A percentile compares a stretch with the other conserved stretches of the same genome.
Evolutionary conservation across 768 basidiomycete genomes (phyloP).

Genomic region (Suillus tomentosus): DNA sequence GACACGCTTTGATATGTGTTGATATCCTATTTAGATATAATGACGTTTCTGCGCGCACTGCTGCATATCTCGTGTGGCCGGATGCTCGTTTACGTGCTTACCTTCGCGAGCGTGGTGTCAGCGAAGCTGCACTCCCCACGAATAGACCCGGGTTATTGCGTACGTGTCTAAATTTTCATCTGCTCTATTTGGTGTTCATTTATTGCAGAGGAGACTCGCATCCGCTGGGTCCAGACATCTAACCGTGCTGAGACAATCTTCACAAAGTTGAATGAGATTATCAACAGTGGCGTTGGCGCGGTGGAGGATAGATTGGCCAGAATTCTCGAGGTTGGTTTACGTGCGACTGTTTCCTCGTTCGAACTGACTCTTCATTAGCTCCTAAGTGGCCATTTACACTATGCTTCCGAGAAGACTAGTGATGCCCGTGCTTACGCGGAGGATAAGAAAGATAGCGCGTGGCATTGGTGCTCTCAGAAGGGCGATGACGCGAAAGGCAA

Average conservation of each 20-base stretch:
- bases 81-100: slow-evolving; percentile 92
- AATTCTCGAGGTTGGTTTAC: slow-evolving; percentile 37
- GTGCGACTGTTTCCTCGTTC: neutral
- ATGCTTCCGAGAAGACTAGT: slow-evolving; percentile 31
- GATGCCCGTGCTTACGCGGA: slow-evolving; percentile 10
- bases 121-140: slow-evolving; percentile 67
- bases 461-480: slow-evolving; percentile 25
- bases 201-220: slow-evolving; percentile 68
- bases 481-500: slow-evolving; percentile 27
- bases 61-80: slow-evolving; percentile 85
- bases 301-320: slow-evolving; percentile 75
- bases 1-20: slow-evolving; percentile 1
- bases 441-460: slow-evolving; percentile 7
- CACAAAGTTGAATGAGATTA: slow-evolving; percentile 60
- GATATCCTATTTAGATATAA: slow-evolving; percentile 46
- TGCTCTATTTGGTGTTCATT: neutral
- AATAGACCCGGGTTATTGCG: slow-evolving; percentile 78
- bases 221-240: slow-evolving; percentile 74
- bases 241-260: slow-evolving; percentile 59
- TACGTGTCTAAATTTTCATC: slow-evolving; percentile 28
- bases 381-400: slow-evolving; percentile 41
- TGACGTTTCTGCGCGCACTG: slow-evolving; percentile 45
- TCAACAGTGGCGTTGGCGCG: slow-evolving; percentile 67
- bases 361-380: slow-evolving; percentile 21
- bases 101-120: slow-evolving; percentile 73